Percentiles rank a stretch among this genome's conserved stretches.
Evolutionary conservation across 306 rosid species (phyloP).

Genomic region (Adenanthera pavonina): DNA sequence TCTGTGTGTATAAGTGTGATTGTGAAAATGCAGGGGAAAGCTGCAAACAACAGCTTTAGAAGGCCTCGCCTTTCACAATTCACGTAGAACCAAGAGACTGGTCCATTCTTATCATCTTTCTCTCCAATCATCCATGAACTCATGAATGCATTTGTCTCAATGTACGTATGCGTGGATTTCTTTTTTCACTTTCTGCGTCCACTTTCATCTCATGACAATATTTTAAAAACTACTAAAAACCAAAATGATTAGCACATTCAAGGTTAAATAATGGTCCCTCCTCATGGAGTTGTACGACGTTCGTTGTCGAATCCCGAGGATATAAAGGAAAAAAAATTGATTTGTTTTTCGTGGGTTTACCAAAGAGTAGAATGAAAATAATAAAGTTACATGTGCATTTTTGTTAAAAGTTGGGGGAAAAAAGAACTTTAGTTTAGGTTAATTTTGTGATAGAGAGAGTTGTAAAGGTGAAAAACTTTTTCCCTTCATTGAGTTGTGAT

Average conservation of each 20-base stretch:
- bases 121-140: constrained; percentile 33
- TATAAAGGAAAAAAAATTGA: constrained; percentile 2
- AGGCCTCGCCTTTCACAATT: constrained; percentile 23
- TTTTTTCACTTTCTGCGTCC: constrained; percentile 15
- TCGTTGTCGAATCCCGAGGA: constrained; percentile 48
- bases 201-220: background rate
- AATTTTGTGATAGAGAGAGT: constrained; percentile 12
- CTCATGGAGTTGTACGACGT: constrained; percentile 37
- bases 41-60: constrained; percentile 38
- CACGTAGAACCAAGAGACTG: background rate
- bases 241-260: constrained; percentile 40
- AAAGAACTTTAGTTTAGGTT: constrained; percentile 36
- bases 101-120: constrained; percentile 14
- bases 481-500: constrained; percentile 20
- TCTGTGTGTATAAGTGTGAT: background rate
- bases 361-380: constrained; percentile 27
- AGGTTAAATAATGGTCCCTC: constrained; percentile 37
- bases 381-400: constrained; percentile 33
- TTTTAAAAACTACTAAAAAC: background rate
- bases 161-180: constrained; percentile 26
- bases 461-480: constrained; percentile 35
- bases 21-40: constrained; percentile 3
- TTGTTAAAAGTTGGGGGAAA: constrained; percentile 11
- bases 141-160: constrained; percentile 9
- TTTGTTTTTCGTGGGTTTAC: constrained; percentile 33